Evolutionary conservation across 345 rosid genomes (phyloP), one percentile per base, ranked within the genome.

Genomic region (Cochlearia excelsa): DNA sequence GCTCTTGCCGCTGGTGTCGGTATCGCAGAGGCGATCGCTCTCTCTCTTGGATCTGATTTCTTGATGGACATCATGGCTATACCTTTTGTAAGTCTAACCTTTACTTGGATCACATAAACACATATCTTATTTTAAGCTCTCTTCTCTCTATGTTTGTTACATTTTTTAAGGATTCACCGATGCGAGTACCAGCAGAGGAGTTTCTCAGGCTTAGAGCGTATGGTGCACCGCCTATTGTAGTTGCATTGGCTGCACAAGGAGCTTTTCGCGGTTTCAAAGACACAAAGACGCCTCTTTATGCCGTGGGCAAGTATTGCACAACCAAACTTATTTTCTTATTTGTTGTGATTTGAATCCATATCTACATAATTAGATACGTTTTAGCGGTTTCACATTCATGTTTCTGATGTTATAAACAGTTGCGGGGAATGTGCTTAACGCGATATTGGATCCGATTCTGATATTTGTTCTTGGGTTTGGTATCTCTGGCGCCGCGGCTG

Each of bases 211-310:
- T 78, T 65, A 84, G 88, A 68, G 95, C 97, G 41, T 80, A 80
- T 63, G 99, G 99, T 65, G 91, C 97, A 61, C 99, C 95, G 3
- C 87, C 99, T 16, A 85, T 92, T 70, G 97, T 88, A 31, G 78
- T 86, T 66, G 89, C 99, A 74, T 84, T 92, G 47, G 99, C 97
- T 69, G 94, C 95, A 7, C 95, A 84, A 68, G 99, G 99, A 54
- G 75, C 94, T 49, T 92, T 92, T 69, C 91, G 97, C 51, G 99
- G 97, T 69, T 88, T 85, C 78, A 88, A 78, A 73, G 99, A 92
- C 66, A 92, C 97, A 38, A 82, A 81, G 64, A 88, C 97, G 0
- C 99, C 97, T 77, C 67, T 88, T 42, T 86, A 78, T 81, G 97
- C 99, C 40, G 80, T 83, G 73, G 99, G 97, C 81, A 84, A 79